Conservation (phyloP, 108 stramenopile species). For the Epipyxis sp. region DNA sequence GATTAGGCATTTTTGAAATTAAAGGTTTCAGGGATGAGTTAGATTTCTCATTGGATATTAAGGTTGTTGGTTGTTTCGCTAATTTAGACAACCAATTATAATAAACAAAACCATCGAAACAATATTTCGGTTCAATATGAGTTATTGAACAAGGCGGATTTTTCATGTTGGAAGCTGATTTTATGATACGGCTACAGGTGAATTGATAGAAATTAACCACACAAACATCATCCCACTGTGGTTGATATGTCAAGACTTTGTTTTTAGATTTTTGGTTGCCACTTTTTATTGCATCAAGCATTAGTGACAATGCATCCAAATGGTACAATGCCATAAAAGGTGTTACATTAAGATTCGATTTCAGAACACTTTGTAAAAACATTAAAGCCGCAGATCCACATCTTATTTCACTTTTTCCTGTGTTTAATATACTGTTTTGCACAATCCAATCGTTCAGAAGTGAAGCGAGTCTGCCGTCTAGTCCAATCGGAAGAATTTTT, state of each 20-base stretch:
- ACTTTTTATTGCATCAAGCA: neutral
- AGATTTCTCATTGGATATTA: neutral
- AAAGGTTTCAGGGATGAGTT: no score
- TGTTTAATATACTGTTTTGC: neutral
- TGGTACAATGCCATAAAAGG: neutral
- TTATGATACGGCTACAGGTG: neutral
- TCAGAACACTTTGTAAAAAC: neutral
- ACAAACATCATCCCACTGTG: neutral
- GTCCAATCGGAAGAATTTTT: neutral
- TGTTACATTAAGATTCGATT: neutral
- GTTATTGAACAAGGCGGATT: neutral
- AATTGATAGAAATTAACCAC: neutral
- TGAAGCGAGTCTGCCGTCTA: neutral
- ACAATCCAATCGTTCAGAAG: neutral
- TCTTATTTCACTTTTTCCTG: neutral
- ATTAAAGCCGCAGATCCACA: neutral
- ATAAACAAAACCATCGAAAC: no score
- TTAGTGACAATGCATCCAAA: neutral
- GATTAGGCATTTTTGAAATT: no score
- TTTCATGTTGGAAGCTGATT: neutral
- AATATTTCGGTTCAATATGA: neutral
- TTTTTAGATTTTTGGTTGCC: neutral
- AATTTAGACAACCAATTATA: neutral
- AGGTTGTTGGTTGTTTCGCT: neutral
- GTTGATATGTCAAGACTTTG: neutral